phyloP scores from a whole-genome alignment of 768 basidiomycete species.

The Crepidotus variabilis region DNA sequence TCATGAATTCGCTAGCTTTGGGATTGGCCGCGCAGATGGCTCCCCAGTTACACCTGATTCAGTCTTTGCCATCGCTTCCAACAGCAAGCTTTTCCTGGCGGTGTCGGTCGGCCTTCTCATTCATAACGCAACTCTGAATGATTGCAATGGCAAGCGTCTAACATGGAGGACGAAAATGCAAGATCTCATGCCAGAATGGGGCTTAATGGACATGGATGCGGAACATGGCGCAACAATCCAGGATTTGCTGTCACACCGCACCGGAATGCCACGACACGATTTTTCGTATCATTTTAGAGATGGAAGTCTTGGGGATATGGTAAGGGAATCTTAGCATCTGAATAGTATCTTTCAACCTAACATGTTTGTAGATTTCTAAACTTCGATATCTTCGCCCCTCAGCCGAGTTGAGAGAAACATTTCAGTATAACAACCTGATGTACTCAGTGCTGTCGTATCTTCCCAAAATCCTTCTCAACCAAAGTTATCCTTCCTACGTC shows the following conservation, averaged over 20 bases:
- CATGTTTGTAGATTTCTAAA: constrained; percentile 29
- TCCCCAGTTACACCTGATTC: constrained; percentile 38
- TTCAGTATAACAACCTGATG: constrained; percentile 46
- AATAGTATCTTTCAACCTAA: not conserved
- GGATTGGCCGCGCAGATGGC: constrained; percentile 28
- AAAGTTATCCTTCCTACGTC: constrained; percentile 37
- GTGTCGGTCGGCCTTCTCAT: constrained; percentile 36
- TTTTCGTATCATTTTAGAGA: constrained; percentile 25
- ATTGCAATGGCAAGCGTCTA: constrained; percentile 24
- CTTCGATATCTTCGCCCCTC: constrained; percentile 36
- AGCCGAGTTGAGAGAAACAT: constrained; percentile 35
- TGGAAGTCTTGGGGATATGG: constrained; percentile 34
- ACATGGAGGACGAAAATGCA: constrained; percentile 34
- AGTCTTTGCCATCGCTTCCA: constrained; percentile 41
- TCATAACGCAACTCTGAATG: constrained; percentile 30
- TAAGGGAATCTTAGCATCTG: constrained; percentile 10
- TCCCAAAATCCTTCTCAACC: constrained; percentile 32
- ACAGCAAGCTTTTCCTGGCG: constrained; percentile 39
- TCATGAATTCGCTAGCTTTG: constrained; percentile 35
- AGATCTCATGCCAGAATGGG: constrained; percentile 38
- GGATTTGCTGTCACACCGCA: constrained; percentile 41
- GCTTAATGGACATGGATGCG: constrained; percentile 33
- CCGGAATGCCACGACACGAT: constrained; percentile 44
- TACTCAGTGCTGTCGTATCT: constrained; percentile 39
- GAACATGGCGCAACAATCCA: constrained; percentile 29